These are phyloP conservation scores for Austropuccinia psidii DNA, from an alignment of 1,284 basidiomycete genomes.

Conservation along the genomic window DNA sequence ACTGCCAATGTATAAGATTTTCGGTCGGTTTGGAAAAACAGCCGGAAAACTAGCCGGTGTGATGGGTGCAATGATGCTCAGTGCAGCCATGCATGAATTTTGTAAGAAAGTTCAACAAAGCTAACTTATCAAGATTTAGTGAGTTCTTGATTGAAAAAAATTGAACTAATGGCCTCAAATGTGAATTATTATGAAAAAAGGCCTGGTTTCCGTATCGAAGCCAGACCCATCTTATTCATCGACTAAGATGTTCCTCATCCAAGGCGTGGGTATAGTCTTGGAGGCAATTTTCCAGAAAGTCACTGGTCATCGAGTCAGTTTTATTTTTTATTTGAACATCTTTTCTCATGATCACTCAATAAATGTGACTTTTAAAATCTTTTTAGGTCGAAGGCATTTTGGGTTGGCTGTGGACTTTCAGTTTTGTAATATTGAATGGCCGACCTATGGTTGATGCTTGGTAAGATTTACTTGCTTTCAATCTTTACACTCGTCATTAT, in stretches of 20 bases:
- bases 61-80: conserved; percentile 29
- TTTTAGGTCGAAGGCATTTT: conserved; percentile 11
- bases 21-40: conserved; percentile 2
- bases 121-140: background rate
- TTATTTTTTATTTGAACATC: background rate
- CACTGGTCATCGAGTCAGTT: conserved; percentile 26
- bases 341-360: background rate
- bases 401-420: conserved; percentile 5
- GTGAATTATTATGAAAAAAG: background rate
- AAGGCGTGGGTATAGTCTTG: conserved; percentile 12
- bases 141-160: background rate
- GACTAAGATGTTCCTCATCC: conserved; percentile 17
- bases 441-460: conserved; percentile 21
- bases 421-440: conserved; percentile 10
- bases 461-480: background rate
- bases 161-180: background rate
- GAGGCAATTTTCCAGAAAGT: conserved; percentile 20
- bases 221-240: conserved; percentile 29
- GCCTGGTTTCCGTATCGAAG: background rate
- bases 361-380: too few relatives aligned
- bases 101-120: background rate
- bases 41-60: background rate
- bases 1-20: conserved; percentile 8
- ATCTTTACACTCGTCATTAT: background rate
- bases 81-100: conserved; percentile 32